Evolutionary conservation across 495 filamentous ascomycete species (phyloP).

Genomic region (Penicillium bialowiezense): DNA sequence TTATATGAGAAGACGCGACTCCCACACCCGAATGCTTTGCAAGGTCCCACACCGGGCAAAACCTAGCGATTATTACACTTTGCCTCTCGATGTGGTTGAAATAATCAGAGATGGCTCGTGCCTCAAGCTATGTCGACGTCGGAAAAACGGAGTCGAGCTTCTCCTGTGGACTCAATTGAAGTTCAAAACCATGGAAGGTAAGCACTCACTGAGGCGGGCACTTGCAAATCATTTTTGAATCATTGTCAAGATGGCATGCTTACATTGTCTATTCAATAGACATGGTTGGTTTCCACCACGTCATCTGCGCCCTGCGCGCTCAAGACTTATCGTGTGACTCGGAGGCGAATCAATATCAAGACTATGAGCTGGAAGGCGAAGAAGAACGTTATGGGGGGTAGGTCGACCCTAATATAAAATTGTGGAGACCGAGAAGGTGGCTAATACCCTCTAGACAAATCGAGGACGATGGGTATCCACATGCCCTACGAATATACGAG

Average conservation of each 20-base stretch:
- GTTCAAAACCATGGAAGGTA: conserved; percentile 59
- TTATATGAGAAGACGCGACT: conserved; percentile 51
- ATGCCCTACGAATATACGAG: conserved; percentile 68
- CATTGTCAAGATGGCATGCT: not conserved
- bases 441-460: conserved; percentile 55
- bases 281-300: conserved; percentile 78
- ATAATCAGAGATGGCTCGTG: conserved; percentile 50
- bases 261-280: conserved; percentile 31
- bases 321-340: conserved; percentile 53
- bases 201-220: too few relatives aligned
- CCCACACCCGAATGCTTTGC: conserved; percentile 58
- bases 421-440: not conserved
- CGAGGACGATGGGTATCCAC: conserved; percentile 64
- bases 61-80: conserved; percentile 43
- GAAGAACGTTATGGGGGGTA: conserved; percentile 69
- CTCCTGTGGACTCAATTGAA: conserved; percentile 56
- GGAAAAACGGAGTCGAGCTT: conserved; percentile 37
- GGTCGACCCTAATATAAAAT: conserved; percentile 10
- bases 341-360: conserved; percentile 47
- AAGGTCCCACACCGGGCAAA: conserved; percentile 38
- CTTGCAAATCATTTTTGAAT: not conserved
- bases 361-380: conserved; percentile 63
- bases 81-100: conserved; percentile 51
- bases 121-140: conserved; percentile 54
- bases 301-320: conserved; percentile 70